Evolutionary conservation across 352 stramenopile genomes (phyloP), one percentile per base, ranked within the genome.

Genomic region (Plasmopara muralis): DNA sequence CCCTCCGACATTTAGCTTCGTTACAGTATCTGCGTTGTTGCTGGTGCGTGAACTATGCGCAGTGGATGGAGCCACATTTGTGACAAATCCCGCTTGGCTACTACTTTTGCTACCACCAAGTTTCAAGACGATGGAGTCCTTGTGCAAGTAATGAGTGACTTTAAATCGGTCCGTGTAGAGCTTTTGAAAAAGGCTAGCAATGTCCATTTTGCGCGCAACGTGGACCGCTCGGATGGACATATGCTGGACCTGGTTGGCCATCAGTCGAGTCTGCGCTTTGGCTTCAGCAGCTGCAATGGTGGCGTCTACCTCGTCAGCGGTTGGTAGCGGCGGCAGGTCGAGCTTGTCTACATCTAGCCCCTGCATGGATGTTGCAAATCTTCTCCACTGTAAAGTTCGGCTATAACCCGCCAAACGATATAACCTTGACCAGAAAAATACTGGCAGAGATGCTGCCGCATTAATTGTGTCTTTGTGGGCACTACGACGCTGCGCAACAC

Each of bases 91-190:
- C 14, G 61, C 57, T 15, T 70, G 59, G 2, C 20, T 45, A 14
- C 62, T 68, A 9, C 67, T 65, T 33, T 66, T 57, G 45, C 69
- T 80, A 14, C 72, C 70, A 43, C 71, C 78, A 7, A 89, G 64
- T 13, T 71, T 63, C 50, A 89, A 49, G 46, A 89, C 79, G 56
- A 92, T 77, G 31, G 82, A 89, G 69, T 92, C 82, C 55, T 87
- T 86, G 61, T 89, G 76, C 44, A 92, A 43, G 47, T 81, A 89
- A 47, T 93, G 80, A 20, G 76, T 74, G 14, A 89, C 77, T 43
- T 93, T 89, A 64, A 85, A 88, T 34, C 78, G 65, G 55, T 93
- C 79, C 34, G 79, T 89, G 64, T 90, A 95, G 33, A 93, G 71
- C 58, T 88, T 89, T 68, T 89, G 72, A 63, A 93, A 95, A 51